Percentiles rank a stretch among this genome's conserved stretches.
phyloP scores from a whole-genome alignment of 495 filamentous ascomycete genomes.

The Rostrohypoxylon terebratum region DNA sequence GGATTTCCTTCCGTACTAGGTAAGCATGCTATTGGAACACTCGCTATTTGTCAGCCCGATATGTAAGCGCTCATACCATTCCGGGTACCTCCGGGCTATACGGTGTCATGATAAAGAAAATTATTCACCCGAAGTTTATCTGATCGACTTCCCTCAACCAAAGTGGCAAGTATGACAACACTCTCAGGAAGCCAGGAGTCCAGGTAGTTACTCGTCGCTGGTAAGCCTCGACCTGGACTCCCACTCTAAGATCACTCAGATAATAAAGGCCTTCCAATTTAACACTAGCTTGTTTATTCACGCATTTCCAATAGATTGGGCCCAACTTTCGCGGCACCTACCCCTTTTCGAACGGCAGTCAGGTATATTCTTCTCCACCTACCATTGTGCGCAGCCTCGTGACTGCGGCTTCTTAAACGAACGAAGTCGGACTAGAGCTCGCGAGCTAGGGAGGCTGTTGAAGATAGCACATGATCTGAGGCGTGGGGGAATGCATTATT shows the following conservation, averaged over 20 bases:
- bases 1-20: not conserved
- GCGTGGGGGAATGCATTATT: slow-evolving; percentile 28
- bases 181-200: no score
- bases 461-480: slow-evolving; percentile 25
- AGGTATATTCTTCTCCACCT: not conserved
- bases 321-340: not conserved
- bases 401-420: slow-evolving; percentile 5
- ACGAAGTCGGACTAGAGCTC: not conserved
- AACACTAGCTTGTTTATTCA: slow-evolving; percentile 13
- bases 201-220: not conserved
- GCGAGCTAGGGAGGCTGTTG: slow-evolving; percentile 2
- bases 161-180: not conserved
- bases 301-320: slow-evolving; percentile 13
- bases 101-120: not conserved
- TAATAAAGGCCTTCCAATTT: slow-evolving; percentile 18
- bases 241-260: not conserved
- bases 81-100: not conserved
- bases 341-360: slow-evolving; percentile 1
- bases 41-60: not conserved
- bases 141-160: not conserved
- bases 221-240: slow-evolving; percentile 5
- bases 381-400: not conserved
- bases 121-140: not conserved
- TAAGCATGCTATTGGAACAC: not conserved
- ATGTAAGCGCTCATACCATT: not conserved